Evolutionary conservation across 163 green algal genomes (phyloP), one percentile per base, ranked within the genome.

Genomic region (Volvox carteri): DNA sequence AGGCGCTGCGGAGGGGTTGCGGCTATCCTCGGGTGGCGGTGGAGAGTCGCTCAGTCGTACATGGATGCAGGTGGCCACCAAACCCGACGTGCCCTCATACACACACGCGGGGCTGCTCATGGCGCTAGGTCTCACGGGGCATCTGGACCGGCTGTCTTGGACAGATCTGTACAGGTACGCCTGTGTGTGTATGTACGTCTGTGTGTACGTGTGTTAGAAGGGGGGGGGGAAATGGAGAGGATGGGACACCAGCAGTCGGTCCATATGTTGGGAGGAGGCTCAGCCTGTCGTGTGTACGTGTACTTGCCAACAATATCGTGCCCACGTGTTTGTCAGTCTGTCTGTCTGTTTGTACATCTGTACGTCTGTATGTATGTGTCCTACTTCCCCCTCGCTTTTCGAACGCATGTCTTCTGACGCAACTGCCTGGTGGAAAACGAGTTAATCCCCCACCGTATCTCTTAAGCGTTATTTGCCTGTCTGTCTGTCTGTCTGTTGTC

Each of bases 21-120:
- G 85, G 28, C 73, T 90, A 58, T 73, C 73, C 21, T 54, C 56
- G 0, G 84, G 37, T 28, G 25, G 68, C 16, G 83, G 83, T n/a
- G 39, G 42, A n/a, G 85, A 85, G 73, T 42, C 42, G 25, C 52
- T 88, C 33, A 90, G 50, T 1, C 79, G 87, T 73, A 83, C 77
- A 35, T 88, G 87, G 87, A 62, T 91, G 48, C 76, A 87, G 70
- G 68, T 77, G 52, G 44, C 62, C 75, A 84, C 52, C 85, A 83
- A 83, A 60, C 91, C 92, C 8, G 79, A 89, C n/a, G 81, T 93
- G 58, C 91, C 94, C 2, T 96, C 92, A 44, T 98, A 98, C 92
- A 93, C 93, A 1, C 96, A 98, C 90, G 97, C 95, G 4, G 97
- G 97, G 23, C 84, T 99, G 91, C 94, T 99, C 18, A 94, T 99